These are phyloP conservation scores for Parafenestella ontariensis DNA, from an alignment of 2,329 filamentous ascomycete species.

Conservation along the genomic window DNA sequence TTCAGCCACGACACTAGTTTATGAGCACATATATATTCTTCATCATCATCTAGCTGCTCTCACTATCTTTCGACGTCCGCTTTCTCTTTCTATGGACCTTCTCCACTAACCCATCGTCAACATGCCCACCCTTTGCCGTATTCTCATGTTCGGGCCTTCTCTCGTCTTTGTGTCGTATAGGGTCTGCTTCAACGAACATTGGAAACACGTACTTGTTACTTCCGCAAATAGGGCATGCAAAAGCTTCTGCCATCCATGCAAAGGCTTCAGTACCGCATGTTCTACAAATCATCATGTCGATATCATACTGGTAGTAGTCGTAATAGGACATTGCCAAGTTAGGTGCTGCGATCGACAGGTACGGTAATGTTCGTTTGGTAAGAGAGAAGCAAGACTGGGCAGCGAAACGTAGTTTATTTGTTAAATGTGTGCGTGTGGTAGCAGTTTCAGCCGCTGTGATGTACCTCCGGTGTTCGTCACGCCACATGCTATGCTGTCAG, in stretches of 20 bases:
- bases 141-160: background rate
- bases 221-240: constrained; percentile 16
- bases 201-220: background rate
- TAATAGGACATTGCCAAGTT: constrained; percentile 11
- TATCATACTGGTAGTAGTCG: constrained; percentile 5
- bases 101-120: background rate
- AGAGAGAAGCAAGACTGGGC: too few relatives aligned
- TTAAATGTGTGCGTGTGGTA: too few relatives aligned
- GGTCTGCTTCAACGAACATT: too few relatives aligned
- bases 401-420: too few relatives aligned
- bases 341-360: background rate
- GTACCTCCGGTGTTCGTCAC: too few relatives aligned
- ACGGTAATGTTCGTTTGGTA: background rate
- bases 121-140: background rate
- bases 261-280: constrained; percentile 10
- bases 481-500: too few relatives aligned
- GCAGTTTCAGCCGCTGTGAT: too few relatives aligned
- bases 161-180: background rate
- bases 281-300: constrained; percentile 15
- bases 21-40: background rate
- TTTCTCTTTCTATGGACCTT: background rate
- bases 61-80: background rate
- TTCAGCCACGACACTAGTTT: background rate
- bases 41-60: background rate
- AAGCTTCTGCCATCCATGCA: constrained; percentile 18